A percentile compares a stretch with the other conserved stretches of the same genome.
Evolutionary conservation across 2,329 filamentous ascomycete species (phyloP).

Genomic region (Fusarium nodosum): DNA sequence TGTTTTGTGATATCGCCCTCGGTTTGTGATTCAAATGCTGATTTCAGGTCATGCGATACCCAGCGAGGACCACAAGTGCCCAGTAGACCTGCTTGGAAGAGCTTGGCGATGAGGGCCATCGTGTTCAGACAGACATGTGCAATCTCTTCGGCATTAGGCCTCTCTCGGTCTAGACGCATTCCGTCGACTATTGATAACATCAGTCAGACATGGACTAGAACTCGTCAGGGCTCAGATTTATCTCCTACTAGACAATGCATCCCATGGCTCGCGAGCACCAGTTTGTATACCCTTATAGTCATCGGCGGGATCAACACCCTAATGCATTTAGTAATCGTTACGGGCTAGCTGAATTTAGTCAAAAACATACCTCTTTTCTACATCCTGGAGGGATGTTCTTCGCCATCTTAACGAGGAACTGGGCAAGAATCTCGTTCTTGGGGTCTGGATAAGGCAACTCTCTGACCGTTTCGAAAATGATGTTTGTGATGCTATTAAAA

Average conservation of each 20-base stretch:
- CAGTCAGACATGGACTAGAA: fast-evolving
- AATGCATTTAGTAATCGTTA: neutral
- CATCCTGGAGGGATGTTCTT: neutral
- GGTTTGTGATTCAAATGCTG: neutral
- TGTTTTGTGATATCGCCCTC: neutral
- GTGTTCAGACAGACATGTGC: slow-evolving; percentile 9
- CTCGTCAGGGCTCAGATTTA: neutral
- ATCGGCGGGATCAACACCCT: slow-evolving; percentile 12
- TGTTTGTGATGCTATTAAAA: neutral
- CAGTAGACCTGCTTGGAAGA: neutral
- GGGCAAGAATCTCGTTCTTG: neutral
- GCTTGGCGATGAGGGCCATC: slow-evolving; percentile 17
- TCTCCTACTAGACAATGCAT: neutral
- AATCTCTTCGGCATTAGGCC: no score
- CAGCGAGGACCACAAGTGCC: neutral
- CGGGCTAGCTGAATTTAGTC: no score
- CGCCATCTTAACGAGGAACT: neutral
- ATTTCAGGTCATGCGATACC: neutral
- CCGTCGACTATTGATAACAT: fast-evolving
- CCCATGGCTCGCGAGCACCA: slow-evolving; percentile 6
- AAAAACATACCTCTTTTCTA: neutral
- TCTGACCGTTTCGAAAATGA: neutral
- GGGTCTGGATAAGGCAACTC: neutral
- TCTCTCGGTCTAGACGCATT: fast-evolving
- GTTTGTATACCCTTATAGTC: neutral